Conservation (phyloP, 129 eudicot genomes). For the Arctium minus region DNA sequence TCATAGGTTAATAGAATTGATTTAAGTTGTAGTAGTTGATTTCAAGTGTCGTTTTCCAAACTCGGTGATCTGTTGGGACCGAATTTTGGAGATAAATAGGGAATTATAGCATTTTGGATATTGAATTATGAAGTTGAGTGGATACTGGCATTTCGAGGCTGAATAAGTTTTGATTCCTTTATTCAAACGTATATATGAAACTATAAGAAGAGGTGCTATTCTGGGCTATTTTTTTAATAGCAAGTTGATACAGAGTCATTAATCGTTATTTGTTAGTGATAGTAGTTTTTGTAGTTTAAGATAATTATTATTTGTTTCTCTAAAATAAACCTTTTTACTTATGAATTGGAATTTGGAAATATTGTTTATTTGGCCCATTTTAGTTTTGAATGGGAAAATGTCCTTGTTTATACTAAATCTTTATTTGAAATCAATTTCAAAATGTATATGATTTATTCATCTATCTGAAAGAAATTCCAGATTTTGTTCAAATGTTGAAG, state of each 20-base stretch:
- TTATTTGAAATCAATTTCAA: background rate
- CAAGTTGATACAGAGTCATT: background rate
- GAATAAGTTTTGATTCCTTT: too few relatives aligned
- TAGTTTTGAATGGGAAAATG: background rate
- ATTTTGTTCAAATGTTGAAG: background rate
- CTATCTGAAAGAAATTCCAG: background rate
- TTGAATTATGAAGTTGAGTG: too few relatives aligned
- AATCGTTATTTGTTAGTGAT: background rate
- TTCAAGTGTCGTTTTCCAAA: background rate
- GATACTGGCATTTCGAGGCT: too few relatives aligned
- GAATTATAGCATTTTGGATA: background rate
- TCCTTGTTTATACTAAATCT: background rate
- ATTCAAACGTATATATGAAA: too few relatives aligned
- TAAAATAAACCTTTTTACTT: background rate
- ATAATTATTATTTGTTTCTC: background rate
- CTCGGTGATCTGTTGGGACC: background rate
- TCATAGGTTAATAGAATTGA: background rate
- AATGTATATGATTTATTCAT: background rate
- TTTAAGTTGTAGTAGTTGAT: background rate
- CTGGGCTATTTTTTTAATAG: background rate
- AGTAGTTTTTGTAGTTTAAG: background rate
- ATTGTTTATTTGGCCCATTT: background rate
- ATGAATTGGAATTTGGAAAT: background rate
- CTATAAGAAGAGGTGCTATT: too few relatives aligned
- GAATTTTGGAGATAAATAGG: background rate